Evolutionary conservation across 768 basidiomycete species (phyloP).

Genomic region (Kondoa subrosea): DNA sequence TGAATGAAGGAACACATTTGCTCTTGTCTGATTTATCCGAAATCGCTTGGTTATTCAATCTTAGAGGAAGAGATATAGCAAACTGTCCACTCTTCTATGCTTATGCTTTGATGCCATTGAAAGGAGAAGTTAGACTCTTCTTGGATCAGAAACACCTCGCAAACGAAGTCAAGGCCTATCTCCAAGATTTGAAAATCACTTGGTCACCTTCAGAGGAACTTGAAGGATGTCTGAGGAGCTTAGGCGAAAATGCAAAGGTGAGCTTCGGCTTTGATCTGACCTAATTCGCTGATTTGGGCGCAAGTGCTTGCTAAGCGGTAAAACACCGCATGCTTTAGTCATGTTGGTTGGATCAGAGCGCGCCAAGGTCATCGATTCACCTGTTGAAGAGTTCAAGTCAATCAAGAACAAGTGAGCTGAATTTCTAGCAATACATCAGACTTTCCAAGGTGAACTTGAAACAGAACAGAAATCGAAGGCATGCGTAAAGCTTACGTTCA

Average conservation of each 20-base stretch:
- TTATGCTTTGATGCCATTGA: constrained; percentile 54
- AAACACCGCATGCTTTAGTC: constrained; percentile 23
- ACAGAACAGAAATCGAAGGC: constrained; percentile 44
- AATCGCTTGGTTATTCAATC: constrained; percentile 54
- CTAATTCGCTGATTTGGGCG: neutral
- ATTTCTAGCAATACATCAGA: neutral
- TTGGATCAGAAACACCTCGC: constrained; percentile 52
- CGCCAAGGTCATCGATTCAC: constrained; percentile 35
- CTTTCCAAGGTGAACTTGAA: neutral
- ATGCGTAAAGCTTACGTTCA: constrained; percentile 66
- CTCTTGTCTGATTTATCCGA: constrained; percentile 15
- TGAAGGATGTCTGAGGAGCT: neutral
- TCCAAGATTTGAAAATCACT: neutral
- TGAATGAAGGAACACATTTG: constrained; percentile 2
- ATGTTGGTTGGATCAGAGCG: constrained; percentile 9
- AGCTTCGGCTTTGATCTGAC: neutral
- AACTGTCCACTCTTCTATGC: constrained; percentile 60
- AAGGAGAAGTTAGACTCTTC: constrained; percentile 48
- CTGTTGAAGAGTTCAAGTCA: constrained; percentile 59
- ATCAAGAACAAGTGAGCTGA: constrained; percentile 57
- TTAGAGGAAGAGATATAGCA: constrained; percentile 79
- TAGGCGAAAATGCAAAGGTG: neutral
- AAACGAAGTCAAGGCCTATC: constrained; percentile 36
- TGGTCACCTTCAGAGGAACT: neutral
- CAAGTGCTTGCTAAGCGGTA: constrained; percentile 20